Base-by-base conservation (phyloP, 768 basidiomycete genomes). In the Cyathus striatus region DNA sequence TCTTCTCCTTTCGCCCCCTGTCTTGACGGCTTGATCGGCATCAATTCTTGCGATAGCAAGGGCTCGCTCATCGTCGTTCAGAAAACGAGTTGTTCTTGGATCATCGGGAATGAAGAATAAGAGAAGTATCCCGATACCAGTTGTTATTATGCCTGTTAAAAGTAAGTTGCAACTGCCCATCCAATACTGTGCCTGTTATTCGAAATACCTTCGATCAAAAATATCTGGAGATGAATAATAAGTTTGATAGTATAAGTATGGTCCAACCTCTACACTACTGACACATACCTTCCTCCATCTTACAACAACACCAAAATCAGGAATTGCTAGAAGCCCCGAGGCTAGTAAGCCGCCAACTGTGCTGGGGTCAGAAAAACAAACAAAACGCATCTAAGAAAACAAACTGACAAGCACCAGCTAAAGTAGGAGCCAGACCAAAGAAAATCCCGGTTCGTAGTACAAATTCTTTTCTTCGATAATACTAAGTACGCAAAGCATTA, bases 281-380 rank as follows among this genome's bases (percentile, higher is more conserved):
- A 40, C 12, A 10, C 6, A 38, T 23, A 50, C 52, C 47, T 54
- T 69, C 21, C 66, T 51, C 67, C 67, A 69, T 4, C 58, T 58
- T 22, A 48, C 57, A 16, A 65, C 50, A 1, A 42, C 43, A 0
- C 66, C 64, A 16, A 69, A 59, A 36, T 61, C 55, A 7, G 48
- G 43, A 6, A 64, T 37, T 5, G 53, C 46, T 5, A 69, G 46
- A 13, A 69, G 52, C 6, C 64, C 67, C 6, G 66, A 66, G 4
- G 65, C 64, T 6, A 68, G 55, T 2, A 69, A 60, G n/a, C 66
- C 65, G 7, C 65, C 65, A 39, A 69, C 65, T 68, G 23, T 9
- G 27, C n/a, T n/a, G n/a, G n/a, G 9, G 3, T 30, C 20, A 23
- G 20, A 22, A n/a, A 35, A 30, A 32, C 40, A 24, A 43, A 42